phyloP scores from a whole-genome alignment of 768 basidiomycete species.

The Ramaria rubella region DNA sequence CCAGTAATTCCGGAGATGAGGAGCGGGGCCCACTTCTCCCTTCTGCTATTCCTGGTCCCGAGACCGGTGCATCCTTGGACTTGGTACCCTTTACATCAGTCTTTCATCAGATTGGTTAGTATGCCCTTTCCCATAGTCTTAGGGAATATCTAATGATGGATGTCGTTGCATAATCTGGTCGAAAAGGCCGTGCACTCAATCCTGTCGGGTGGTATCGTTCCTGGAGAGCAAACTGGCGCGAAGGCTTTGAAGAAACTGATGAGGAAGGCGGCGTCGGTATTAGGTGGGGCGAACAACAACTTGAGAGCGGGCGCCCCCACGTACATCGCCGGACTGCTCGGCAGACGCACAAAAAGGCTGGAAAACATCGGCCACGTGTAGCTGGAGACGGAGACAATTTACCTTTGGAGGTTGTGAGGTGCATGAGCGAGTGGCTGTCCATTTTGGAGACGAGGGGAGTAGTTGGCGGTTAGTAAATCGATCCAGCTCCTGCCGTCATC shows the following conservation, averaged over 20 bases:
- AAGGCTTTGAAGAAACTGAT: conserved; percentile 9
- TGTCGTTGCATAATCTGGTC: neutral
- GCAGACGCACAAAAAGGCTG: neutral
- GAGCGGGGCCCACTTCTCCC: conserved; percentile 37
- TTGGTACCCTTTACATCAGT: conserved; percentile 21
- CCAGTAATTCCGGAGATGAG: conserved; percentile 8
- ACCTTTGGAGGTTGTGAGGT: conserved; percentile 49
- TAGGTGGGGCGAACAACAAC: neutral
- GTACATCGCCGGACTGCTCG: neutral
- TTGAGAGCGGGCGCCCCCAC: neutral
- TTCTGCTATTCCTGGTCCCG: conserved; percentile 17
- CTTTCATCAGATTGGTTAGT: conserved; percentile 6
- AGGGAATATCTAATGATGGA: neutral
- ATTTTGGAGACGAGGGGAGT: conserved; percentile 52
- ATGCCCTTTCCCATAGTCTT: neutral
- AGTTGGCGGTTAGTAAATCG: conserved; percentile 39
- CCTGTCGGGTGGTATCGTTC: neutral
- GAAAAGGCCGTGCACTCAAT: neutral
- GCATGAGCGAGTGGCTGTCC: conserved; percentile 52
- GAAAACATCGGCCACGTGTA: conserved; percentile 28
- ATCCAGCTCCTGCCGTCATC: conserved; percentile 1
- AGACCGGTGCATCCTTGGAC: conserved; percentile 14
- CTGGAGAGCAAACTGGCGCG: neutral
- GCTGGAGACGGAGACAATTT: conserved; percentile 47
- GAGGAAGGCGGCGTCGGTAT: neutral